Evolutionary conservation across 176 grass and related monocot genomes (phyloP).

Genomic region (Eragrostis curvula): DNA sequence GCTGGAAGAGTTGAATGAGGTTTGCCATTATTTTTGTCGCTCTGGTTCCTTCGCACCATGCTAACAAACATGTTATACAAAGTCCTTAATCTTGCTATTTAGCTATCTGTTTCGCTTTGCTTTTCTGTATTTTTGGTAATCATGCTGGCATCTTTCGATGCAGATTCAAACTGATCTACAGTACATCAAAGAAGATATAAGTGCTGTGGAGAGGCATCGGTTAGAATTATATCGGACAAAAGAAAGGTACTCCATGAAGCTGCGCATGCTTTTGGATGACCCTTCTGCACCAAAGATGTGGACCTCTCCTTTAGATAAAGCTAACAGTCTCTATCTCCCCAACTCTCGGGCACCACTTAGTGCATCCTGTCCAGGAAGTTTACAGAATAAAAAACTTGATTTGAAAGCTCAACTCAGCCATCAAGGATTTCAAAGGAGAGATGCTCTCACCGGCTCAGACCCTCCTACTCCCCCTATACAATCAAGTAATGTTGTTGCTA

Average conservation of each 20-base stretch:
- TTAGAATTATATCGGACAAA: constrained; percentile 84
- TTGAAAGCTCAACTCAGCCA: constrained; percentile 69
- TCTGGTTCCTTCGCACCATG: constrained; percentile 8
- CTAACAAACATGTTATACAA: neutral
- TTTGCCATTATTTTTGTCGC: constrained; percentile 37
- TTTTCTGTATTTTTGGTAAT: constrained; percentile 26
- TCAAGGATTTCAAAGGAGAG: constrained; percentile 91
- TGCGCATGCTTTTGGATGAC: constrained; percentile 92
- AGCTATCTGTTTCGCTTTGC: neutral
- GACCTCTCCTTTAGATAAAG: constrained; percentile 65
- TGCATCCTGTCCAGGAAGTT: constrained; percentile 61
- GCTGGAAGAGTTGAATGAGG: constrained; percentile 96
- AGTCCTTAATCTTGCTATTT: neutral
- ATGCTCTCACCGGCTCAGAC: constrained; percentile 61
- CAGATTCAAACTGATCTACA: constrained; percentile 99
- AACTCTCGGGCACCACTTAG: constrained; percentile 62
- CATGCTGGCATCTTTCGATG: constrained; percentile 10
- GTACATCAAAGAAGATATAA: constrained; percentile 99
- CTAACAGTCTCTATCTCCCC: constrained; percentile 57
- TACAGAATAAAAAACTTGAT: constrained; percentile 78
- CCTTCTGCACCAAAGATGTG: constrained; percentile 68
- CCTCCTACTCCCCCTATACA: constrained; percentile 68
- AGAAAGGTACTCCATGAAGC: constrained; percentile 95
- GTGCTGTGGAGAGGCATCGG: constrained; percentile 79
- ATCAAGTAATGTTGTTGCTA: constrained; percentile 75